A percentile compares a stretch with the other conserved stretches of the same genome.
Conservation (phyloP, 768 basidiomycete genomes). For the Suillus clintonianus region DNA sequence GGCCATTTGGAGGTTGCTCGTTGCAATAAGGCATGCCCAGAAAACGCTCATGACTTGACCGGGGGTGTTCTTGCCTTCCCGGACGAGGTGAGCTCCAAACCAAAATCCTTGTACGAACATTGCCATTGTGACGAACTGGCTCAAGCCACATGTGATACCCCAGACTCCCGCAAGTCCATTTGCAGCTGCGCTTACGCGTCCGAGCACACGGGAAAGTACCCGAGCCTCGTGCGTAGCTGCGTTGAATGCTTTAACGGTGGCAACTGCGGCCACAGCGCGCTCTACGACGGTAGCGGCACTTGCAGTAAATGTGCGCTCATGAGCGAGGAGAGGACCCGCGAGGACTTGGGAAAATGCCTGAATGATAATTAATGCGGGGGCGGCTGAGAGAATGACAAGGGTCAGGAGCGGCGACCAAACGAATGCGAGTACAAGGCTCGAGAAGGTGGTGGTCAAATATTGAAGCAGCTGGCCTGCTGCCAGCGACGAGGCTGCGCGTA, state of each 20-base stretch:
- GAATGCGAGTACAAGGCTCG: constrained; percentile 84
- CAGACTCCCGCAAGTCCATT: constrained; percentile 66
- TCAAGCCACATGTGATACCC: constrained; percentile 67
- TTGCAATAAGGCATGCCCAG: constrained; percentile 94
- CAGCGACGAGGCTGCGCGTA: constrained; percentile 81
- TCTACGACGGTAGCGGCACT: constrained; percentile 80
- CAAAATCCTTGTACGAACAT: constrained; percentile 99
- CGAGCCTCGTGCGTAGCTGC: constrained; percentile 60
- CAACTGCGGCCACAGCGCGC: constrained; percentile 71
- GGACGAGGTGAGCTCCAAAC: constrained; percentile 90
- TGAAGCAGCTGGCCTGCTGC: constrained; percentile 79
- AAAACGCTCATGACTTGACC: constrained; percentile 96
- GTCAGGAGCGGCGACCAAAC: constrained; percentile 79
- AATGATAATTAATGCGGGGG: constrained; percentile 79
- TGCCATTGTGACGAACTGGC: constrained; percentile 81
- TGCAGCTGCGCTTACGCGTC: constrained; percentile 47
- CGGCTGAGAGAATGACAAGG: constrained; percentile 87
- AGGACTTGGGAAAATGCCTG: constrained; percentile 74
- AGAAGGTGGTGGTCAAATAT: constrained; percentile 75
- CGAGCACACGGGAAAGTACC: constrained; percentile 47
- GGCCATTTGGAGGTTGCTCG: constrained; percentile 83
- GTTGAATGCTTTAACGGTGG: constrained; percentile 94
- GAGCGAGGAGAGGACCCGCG: constrained; percentile 64
- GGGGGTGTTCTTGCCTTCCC: constrained; percentile 63
- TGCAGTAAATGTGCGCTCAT: constrained; percentile 67